Base-by-base conservation (phyloP, 306 rosid species). In the Ammopiptanthus mongolicus region DNA sequence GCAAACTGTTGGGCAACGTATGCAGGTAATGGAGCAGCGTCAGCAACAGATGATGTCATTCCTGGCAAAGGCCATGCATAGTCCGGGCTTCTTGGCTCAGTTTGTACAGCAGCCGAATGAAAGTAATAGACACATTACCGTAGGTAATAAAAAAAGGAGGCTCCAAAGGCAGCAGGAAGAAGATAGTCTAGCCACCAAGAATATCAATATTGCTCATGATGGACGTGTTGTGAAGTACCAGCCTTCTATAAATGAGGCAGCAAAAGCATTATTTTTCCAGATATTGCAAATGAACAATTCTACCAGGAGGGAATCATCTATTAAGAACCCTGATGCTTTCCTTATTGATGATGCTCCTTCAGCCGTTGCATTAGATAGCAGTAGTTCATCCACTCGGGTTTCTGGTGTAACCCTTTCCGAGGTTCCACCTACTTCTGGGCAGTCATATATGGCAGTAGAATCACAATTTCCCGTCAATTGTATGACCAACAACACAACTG, bases 1-100 rank as follows among this genome's bases (percentile, higher is more conserved):
- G 79, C 92, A 83, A 53, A 64, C 50, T 79, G 88, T 88, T 52
- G 92, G 88, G 66, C 86, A 85, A 50, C 89, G 85, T 11, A 81
- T 88, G 21, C 92, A 85, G 85, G 84, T 68, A 53, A 88, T 88
- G 92, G 92, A 88, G 81, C 89, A 88, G 85, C 82, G 87, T 2
- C 91, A 88, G 63, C 89, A 88, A 69, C 86, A 81, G 59, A 88
- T 88, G 92, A 88, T 88, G 92, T 72, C 92, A 36, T 88, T 88
- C 69, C 86, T 88, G 13, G 89, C 89, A 19, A 88, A 88, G 83
- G 89, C 92, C 65, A 76, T 85, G 88, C 83, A 83, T 51, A 85
- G 76, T 39, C 92, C 92, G 0, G 76, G 88, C 46, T 83, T 84
- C 41, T 78, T 88, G 59, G 53, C 89, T 57, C 92, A 88, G 65